phyloP scores from a whole-genome alignment of 495 filamentous ascomycete genomes.

The Xylaria scruposa region DNA sequence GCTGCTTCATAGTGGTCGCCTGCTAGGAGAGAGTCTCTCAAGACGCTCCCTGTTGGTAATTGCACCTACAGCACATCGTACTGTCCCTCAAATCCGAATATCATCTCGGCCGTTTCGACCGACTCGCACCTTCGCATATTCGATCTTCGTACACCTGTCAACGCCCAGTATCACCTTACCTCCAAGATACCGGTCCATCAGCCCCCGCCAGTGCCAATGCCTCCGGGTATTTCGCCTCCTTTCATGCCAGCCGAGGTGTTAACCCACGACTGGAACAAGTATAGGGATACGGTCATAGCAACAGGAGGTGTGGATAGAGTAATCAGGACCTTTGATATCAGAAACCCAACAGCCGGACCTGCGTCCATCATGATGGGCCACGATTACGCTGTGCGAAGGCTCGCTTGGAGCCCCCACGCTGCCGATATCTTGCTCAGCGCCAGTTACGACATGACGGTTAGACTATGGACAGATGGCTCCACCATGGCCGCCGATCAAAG shows the following conservation, averaged over 20 bases:
- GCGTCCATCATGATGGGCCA: constrained; percentile 77
- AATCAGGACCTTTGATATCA: constrained; percentile 88
- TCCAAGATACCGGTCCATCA: constrained; percentile 78
- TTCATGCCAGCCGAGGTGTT: constrained; percentile 70
- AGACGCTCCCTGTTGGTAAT: constrained; percentile 84
- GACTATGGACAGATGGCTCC: constrained; percentile 86
- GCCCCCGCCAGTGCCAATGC: constrained; percentile 51
- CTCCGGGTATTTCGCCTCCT: constrained; percentile 40
- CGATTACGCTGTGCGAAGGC: constrained; percentile 83
- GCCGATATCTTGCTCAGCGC: constrained; percentile 83
- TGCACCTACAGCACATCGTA: constrained; percentile 91
- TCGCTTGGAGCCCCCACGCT: constrained; percentile 92
- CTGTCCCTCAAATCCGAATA: constrained; percentile 75
- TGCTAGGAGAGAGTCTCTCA: constrained; percentile 68
- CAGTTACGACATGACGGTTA: constrained; percentile 97
- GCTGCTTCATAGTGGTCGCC: constrained; percentile 70
- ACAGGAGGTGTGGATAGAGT: constrained; percentile 87
- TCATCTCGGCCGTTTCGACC: constrained; percentile 81
- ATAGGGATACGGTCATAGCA: constrained; percentile 80
- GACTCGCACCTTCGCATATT: constrained; percentile 89
- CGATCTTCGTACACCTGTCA: constrained; percentile 83
- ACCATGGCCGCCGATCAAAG: constrained; percentile 48
- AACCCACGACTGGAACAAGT: constrained; percentile 99
- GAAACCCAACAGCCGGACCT: constrained; percentile 73
- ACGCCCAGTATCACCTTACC: constrained; percentile 81